Evolutionary conservation across 768 basidiomycete species (phyloP).

Genomic region (Leccinum variicolor): DNA sequence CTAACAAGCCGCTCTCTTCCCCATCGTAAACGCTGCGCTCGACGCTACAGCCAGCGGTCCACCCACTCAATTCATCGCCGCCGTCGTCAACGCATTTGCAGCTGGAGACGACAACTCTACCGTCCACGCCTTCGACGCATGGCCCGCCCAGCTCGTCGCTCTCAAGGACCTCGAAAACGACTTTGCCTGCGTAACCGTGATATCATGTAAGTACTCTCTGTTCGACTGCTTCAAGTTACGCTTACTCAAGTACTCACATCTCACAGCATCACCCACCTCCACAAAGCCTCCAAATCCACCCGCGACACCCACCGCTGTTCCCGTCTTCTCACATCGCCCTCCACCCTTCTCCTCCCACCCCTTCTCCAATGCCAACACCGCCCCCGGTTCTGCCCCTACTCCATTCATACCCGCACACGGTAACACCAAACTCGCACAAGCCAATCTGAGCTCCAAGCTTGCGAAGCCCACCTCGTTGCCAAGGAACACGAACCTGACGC

Average conservation of each 20-base stretch:
- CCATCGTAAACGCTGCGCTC: too few relatives aligned
- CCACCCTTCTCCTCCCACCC: too few relatives aligned
- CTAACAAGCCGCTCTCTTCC: too few relatives aligned
- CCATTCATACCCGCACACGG: not conserved
- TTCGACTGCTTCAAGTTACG: too few relatives aligned
- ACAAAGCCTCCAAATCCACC: constrained; percentile 57
- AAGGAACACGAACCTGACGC: constrained; percentile 65
- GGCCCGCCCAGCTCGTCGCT: constrained; percentile 56
- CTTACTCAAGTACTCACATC: too few relatives aligned
- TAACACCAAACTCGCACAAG: constrained; percentile 51
- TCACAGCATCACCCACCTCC: too few relatives aligned
- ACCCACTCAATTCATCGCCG: too few relatives aligned
- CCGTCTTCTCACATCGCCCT: constrained; percentile 32
- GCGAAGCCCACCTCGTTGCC: constrained; percentile 66
- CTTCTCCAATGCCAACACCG: constrained; percentile 28
- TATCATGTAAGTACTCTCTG: constrained; percentile 59
- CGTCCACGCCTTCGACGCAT: constrained; percentile 56
- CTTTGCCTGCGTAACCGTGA: constrained; percentile 66
- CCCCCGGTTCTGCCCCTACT: not conserved
- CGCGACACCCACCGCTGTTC: constrained; percentile 38
- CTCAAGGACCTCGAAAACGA: constrained; percentile 73
- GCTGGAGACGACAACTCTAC: constrained; percentile 66
- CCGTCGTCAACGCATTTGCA: constrained; percentile 55
- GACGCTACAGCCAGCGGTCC: too few relatives aligned
- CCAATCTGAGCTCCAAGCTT: constrained; percentile 81